phyloP scores from a whole-genome alignment of 805 yeast species.

The Lipomyces orientalis region DNA sequence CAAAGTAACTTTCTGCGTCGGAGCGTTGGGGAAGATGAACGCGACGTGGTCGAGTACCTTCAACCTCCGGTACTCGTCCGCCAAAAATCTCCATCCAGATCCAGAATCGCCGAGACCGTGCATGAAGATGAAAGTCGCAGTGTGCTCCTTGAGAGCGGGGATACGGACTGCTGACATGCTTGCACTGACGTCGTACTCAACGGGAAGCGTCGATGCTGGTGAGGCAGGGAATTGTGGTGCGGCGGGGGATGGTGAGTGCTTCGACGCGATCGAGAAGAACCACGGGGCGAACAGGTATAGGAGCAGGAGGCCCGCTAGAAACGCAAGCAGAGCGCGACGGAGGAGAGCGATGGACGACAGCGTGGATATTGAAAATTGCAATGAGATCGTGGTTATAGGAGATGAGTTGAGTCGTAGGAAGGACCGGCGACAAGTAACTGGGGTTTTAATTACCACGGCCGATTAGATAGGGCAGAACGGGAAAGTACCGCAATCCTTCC shows the following conservation, averaged over 20 bases:
- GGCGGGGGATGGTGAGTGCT: neutral
- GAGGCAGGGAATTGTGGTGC: neutral
- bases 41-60: conserved; percentile 60
- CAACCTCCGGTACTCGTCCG: conserved; percentile 57
- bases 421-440: neutral
- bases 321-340: conserved; percentile 3
- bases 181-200: neutral
- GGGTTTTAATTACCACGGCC: neutral
- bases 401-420: neutral
- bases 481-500: too few relatives aligned
- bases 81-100: conserved; percentile 84
- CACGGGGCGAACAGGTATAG: conserved; percentile 7
- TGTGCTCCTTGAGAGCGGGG: conserved; percentile 37
- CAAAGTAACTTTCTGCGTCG: conserved; percentile 67
- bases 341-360: neutral
- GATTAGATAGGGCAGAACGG: neutral
- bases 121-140: conserved; percentile 39
- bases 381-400: neutral
- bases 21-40: conserved; percentile 93
- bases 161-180: conserved; percentile 34
- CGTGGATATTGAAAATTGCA: neutral
- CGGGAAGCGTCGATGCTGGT: neutral
- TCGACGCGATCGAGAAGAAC: neutral
- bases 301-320: conserved; percentile 7
- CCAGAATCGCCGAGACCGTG: conserved; percentile 96